Evolutionary conservation across 2,329 filamentous ascomycete genomes (phyloP).

Genomic region (Talaromyces sp.): DNA sequence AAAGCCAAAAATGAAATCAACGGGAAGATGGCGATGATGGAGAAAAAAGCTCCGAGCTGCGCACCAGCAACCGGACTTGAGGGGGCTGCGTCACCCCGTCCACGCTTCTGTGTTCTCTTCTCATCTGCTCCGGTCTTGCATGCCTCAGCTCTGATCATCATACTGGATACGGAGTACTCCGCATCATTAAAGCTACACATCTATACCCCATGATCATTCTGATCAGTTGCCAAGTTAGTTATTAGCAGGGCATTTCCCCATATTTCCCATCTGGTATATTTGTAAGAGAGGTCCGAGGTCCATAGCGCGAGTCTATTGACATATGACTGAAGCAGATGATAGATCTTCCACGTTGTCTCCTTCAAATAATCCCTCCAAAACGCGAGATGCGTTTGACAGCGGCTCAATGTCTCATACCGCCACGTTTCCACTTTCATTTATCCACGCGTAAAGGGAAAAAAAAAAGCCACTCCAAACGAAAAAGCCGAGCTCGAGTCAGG

Average conservation of each 20-base stretch:
- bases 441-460: background rate
- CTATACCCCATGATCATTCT: background rate
- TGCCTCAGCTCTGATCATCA: background rate
- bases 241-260: too few relatives aligned
- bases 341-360: too few relatives aligned
- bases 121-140: background rate
- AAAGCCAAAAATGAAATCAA: background rate
- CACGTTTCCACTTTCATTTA: too few relatives aligned
- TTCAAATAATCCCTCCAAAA: too few relatives aligned
- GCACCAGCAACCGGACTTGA: background rate
- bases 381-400: too few relatives aligned
- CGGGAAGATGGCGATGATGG: background rate
- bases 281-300: too few relatives aligned
- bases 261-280: too few relatives aligned
- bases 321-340: too few relatives aligned
- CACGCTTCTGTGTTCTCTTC: background rate
- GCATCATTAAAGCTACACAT: too few relatives aligned
- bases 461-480: background rate
- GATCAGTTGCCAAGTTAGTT: too few relatives aligned
- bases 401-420: too few relatives aligned
- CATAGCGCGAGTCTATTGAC: too few relatives aligned
- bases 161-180: background rate
- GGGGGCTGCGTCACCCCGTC: conserved; percentile 4
- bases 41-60: conserved; percentile 8
- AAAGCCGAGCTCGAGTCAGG: background rate